These are phyloP conservation scores for Singerocomus inundabilis DNA, from an alignment of 1,284 basidiomycete genomes.

Conservation along the genomic window DNA sequence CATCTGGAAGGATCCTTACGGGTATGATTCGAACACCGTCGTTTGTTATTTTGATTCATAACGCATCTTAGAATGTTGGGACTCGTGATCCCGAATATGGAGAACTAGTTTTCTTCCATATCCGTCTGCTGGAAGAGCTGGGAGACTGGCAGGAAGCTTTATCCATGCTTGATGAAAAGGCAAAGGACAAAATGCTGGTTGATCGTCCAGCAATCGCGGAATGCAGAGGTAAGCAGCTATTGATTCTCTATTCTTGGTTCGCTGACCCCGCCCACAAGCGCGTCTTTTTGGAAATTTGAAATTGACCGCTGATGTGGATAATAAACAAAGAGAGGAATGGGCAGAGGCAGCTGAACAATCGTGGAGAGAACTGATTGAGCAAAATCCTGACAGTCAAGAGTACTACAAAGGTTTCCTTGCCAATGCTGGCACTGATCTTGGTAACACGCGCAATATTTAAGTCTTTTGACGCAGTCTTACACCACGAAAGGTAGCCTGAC, in stretches of 20 bases:
- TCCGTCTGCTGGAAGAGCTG: conserved; percentile 76
- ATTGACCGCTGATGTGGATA: conserved; percentile 62
- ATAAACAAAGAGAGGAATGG: conserved; percentile 27
- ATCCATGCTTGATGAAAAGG: conserved; percentile 60
- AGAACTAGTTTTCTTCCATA: conserved; percentile 83
- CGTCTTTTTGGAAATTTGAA: conserved; percentile 68
- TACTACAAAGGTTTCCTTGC: conserved; percentile 79
- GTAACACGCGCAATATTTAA: conserved; percentile 39
- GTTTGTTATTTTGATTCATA: conserved; percentile 6
- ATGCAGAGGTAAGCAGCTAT: conserved; percentile 54
- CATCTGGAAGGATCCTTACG: conserved; percentile 65
- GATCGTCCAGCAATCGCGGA: conserved; percentile 73
- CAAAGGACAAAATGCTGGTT: conserved; percentile 65
- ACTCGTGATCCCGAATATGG: conserved; percentile 83
- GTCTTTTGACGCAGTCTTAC: conserved; percentile 6
- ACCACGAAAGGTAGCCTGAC: conserved; percentile 38
- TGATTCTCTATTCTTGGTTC: background rate
- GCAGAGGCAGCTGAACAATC: conserved; percentile 41
- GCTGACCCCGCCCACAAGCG: conserved; percentile 43
- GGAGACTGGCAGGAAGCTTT: conserved; percentile 66
- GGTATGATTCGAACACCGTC: conserved; percentile 28
- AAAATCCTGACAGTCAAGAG: conserved; percentile 82
- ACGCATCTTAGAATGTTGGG: conserved; percentile 58
- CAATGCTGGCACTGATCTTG: conserved; percentile 64
- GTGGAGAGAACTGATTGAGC: conserved; percentile 79